Evolutionary conservation across 2,329 filamentous ascomycete genomes (phyloP).

Genomic region (Cadophora luteo-olivacea): DNA sequence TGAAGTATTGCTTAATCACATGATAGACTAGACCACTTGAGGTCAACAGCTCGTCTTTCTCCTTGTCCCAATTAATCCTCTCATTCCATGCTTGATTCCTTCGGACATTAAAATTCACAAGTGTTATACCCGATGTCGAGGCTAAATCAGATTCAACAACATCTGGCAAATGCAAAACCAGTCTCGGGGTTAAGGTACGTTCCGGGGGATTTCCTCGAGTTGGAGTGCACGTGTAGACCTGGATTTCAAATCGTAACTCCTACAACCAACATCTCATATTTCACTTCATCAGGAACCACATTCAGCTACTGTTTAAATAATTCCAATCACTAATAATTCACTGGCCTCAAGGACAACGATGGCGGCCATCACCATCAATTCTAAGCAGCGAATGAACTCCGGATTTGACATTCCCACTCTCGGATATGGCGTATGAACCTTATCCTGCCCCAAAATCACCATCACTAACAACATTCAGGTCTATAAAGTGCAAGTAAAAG

Average conservation of each 20-base stretch:
- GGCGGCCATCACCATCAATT: slow-evolving; percentile 53
- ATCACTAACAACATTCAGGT: slow-evolving; percentile 42
- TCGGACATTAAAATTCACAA: background rate
- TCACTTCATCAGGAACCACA: background rate
- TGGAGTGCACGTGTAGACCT: background rate
- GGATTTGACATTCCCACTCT: slow-evolving; percentile 66
- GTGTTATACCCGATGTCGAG: slow-evolving; percentile 9
- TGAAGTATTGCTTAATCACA: background rate
- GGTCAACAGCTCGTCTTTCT: background rate
- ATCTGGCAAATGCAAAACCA: slow-evolving; percentile 4
- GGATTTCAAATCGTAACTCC: slow-evolving; percentile 3
- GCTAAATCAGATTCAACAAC: slow-evolving; percentile 9
- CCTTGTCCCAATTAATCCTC: background rate
- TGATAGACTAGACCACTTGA: background rate
- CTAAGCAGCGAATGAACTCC: slow-evolving; percentile 56
- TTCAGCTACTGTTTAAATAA: background rate
- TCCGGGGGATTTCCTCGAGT: background rate
- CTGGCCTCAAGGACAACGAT: slow-evolving; percentile 42
- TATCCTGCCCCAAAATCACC: background rate
- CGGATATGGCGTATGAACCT: slow-evolving; percentile 59
- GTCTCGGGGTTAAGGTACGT: slow-evolving; percentile 16
- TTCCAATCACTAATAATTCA: slow-evolving; percentile 10
- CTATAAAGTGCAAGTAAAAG: slow-evolving; percentile 48
- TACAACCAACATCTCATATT: background rate
- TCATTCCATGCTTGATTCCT: background rate